A percentile compares a stretch with the other conserved stretches of the same genome.
phyloP scores from a whole-genome alignment of 306 rosid species.

The Pyrus bretschneideri region DNA sequence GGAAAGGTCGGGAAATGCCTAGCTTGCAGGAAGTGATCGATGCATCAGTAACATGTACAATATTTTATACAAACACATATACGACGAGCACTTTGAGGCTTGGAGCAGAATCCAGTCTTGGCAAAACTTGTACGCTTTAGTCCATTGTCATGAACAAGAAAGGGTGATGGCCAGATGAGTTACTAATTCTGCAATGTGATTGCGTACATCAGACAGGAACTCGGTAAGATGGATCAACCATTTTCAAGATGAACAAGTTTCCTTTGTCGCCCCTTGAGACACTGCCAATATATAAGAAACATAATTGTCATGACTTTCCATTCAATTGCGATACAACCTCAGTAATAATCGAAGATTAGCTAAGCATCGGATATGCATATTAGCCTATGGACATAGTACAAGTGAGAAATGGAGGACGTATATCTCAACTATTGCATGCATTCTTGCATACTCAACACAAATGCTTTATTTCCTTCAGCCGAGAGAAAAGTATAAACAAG shows the following conservation, averaged over 20 bases:
- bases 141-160: background rate
- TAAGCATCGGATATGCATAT: background rate
- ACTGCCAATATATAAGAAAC: conserved; percentile 34
- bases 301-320: background rate
- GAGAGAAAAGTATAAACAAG: background rate
- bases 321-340: background rate
- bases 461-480: background rate
- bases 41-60: background rate
- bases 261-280: conserved; percentile 92
- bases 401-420: background rate
- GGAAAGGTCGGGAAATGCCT: background rate
- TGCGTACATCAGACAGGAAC: conserved; percentile 42
- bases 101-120: background rate
- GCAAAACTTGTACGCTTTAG: background rate
- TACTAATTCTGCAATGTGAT: background rate
- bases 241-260: conserved; percentile 78
- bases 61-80: background rate
- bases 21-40: background rate
- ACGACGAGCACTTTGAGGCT: background rate
- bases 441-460: background rate
- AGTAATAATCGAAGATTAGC: background rate
- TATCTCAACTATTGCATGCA: background rate
- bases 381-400: background rate
- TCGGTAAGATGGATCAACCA: conserved; percentile 79
- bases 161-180: background rate